Conservation (phyloP, 495 filamentous ascomycete species). For the Bathelium albidoporum region DNA sequence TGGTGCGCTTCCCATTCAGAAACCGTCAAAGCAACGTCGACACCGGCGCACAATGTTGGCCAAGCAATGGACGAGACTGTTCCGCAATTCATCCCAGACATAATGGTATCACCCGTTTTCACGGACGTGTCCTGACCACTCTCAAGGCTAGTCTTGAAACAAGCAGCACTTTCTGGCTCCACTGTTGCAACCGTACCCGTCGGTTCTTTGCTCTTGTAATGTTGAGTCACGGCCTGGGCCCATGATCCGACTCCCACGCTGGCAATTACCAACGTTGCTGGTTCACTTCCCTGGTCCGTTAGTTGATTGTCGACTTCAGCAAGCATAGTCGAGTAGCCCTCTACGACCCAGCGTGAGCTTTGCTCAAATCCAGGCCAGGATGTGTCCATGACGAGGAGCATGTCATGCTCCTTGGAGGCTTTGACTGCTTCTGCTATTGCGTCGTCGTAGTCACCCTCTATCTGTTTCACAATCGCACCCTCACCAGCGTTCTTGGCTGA, state of each 20-base stretch:
- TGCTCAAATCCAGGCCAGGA: constrained; percentile 52
- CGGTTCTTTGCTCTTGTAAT: constrained; percentile 41
- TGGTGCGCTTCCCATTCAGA: constrained; percentile 46
- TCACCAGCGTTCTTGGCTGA: constrained; percentile 45
- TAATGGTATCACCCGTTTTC: constrained; percentile 46
- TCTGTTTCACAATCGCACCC: constrained; percentile 43
- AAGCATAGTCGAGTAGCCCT: constrained; percentile 63
- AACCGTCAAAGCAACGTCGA: constrained; percentile 49
- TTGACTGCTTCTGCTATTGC: constrained; percentile 39
- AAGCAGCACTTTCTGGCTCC: constrained; percentile 54
- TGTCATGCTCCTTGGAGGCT: constrained; percentile 26
- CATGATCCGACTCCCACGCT: constrained; percentile 59
- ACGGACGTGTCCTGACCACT: constrained; percentile 35
- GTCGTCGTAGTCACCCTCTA: constrained; percentile 50
- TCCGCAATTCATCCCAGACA: constrained; percentile 60
- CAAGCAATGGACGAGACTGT: constrained; percentile 54
- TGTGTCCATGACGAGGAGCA: constrained; percentile 55
- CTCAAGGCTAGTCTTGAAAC: constrained; percentile 43
- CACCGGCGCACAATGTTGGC: constrained; percentile 42
- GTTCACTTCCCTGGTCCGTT: constrained; percentile 32
- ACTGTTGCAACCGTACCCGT: constrained; percentile 41
- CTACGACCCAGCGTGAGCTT: constrained; percentile 58
- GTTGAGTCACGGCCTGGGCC: constrained; percentile 47
- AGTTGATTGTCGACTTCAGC: constrained; percentile 50
- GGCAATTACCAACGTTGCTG: constrained; percentile 38